Evolutionary conservation across 2,329 filamentous ascomycete genomes (phyloP).

Genomic region (Calycina marina): DNA sequence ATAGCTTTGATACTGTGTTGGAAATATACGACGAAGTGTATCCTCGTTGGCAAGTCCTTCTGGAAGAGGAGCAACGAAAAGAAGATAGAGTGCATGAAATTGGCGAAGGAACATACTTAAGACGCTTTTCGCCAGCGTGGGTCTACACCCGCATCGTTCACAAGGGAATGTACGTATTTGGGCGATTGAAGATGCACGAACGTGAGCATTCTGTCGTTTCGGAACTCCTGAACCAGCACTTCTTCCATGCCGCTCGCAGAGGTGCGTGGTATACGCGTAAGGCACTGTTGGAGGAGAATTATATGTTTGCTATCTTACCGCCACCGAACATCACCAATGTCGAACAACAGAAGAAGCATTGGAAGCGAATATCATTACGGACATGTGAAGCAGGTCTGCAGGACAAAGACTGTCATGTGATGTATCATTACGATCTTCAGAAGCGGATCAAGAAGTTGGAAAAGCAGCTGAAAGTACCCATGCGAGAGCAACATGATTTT

Average conservation of each 20-base stretch:
- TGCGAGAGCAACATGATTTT: slow-evolving; percentile 84
- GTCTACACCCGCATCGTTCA: slow-evolving; percentile 88
- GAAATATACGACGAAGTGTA: slow-evolving; percentile 61
- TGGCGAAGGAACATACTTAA: slow-evolving; percentile 77
- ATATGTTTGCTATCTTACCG: slow-evolving; percentile 52
- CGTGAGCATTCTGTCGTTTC: slow-evolving; percentile 60
- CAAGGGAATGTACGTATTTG: slow-evolving; percentile 68
- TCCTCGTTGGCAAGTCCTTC: slow-evolving; percentile 61
- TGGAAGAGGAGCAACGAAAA: slow-evolving; percentile 62
- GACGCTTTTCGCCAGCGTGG: slow-evolving; percentile 81
- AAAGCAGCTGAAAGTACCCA: slow-evolving; percentile 65
- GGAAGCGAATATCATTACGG: slow-evolving; percentile 58
- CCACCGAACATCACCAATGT: slow-evolving; percentile 18
- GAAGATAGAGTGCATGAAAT: slow-evolving; percentile 65
- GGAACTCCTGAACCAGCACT: slow-evolving; percentile 62
- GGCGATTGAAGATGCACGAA: slow-evolving; percentile 65
- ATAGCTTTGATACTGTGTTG: slow-evolving; percentile 52
- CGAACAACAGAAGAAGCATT: slow-evolving; percentile 62
- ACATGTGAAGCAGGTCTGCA: slow-evolving; percentile 83
- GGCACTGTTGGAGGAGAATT: slow-evolving; percentile 86
- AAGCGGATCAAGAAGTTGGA: slow-evolving; percentile 90
- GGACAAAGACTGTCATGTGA: slow-evolving; percentile 78
- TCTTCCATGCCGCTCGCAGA: slow-evolving; percentile 75
- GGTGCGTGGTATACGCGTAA: slow-evolving; percentile 95
- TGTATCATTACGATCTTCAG: slow-evolving; percentile 88